These are phyloP conservation scores for Reutealis trisperma DNA, from an alignment of 345 rosid species.

Conservation along the genomic window DNA sequence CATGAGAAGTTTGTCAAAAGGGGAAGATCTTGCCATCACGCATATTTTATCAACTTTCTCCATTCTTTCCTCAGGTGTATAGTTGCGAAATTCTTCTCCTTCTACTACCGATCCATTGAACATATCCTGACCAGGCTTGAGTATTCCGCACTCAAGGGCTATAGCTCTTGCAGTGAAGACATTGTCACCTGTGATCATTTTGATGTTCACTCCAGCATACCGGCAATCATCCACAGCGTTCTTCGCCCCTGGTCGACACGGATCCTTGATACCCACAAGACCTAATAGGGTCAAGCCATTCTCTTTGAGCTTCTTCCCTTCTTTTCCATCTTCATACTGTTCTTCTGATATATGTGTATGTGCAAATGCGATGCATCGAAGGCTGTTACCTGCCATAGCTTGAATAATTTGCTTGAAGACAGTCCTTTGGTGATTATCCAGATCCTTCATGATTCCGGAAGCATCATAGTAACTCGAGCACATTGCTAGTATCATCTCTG, in stretches of 20 bases:
- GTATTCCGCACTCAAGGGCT: conserved; percentile 74
- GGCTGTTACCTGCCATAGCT: conserved; percentile 65
- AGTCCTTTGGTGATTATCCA: conserved; percentile 35
- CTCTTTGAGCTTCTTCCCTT: conserved; percentile 40
- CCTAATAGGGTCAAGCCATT: conserved; percentile 53
- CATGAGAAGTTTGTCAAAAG: conserved; percentile 72
- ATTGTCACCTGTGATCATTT: conserved; percentile 83
- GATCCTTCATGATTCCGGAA: conserved; percentile 38
- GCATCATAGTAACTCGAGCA: conserved; percentile 59
- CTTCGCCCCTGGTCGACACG: conserved; percentile 64
- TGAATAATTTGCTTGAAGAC: conserved; percentile 50
- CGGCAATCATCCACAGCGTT: conserved; percentile 65
- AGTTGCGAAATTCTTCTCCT: conserved; percentile 60
- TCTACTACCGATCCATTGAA: conserved; percentile 48
- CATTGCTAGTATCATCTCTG: conserved; percentile 71
- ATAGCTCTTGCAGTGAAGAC: conserved; percentile 78
- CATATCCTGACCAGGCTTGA: conserved; percentile 36
- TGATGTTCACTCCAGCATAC: conserved; percentile 66
- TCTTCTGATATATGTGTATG: conserved; percentile 40
- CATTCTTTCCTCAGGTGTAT: conserved; percentile 42
- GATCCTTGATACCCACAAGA: conserved; percentile 72
- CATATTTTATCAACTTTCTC: conserved; percentile 52
- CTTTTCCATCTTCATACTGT: conserved; percentile 12
- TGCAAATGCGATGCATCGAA: conserved; percentile 78
- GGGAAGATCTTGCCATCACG: conserved; percentile 85